Conservation (phyloP, 164 flowering plant genomes). For the Stephania cephalantha region DNA sequence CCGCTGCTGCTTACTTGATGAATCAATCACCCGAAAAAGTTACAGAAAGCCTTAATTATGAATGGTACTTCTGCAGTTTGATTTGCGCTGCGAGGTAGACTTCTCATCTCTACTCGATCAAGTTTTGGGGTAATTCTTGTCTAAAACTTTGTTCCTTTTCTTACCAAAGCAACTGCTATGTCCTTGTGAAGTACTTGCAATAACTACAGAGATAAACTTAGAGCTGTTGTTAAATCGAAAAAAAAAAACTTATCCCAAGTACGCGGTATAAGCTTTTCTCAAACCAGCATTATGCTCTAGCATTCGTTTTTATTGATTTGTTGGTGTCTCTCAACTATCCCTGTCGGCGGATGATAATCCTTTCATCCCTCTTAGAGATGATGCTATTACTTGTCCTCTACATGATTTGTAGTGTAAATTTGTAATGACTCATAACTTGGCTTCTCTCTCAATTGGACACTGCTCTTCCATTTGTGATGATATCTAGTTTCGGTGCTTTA, state of each 20-base stretch:
- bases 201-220: not conserved
- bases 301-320: not conserved
- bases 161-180: not conserved
- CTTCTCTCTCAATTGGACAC: not conserved
- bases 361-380: not conserved
- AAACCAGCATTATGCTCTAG: not conserved
- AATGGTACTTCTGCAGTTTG: slow-evolving; percentile 8
- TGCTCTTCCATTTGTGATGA: not conserved
- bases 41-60: not conserved
- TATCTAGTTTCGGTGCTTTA: not conserved
- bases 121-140: not conserved
- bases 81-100: not conserved
- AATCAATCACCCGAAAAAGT: not conserved
- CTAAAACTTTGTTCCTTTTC: not conserved
- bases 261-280: not conserved
- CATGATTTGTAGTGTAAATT: not conserved
- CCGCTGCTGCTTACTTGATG: slow-evolving; percentile 25
- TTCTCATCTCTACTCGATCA: not conserved
- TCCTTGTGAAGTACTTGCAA: not conserved
- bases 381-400: not conserved
- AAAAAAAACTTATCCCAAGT: not conserved
- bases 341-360: not conserved
- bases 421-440: not conserved
- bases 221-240: not conserved
- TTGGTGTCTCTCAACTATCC: not conserved